These are phyloP conservation scores for Myriosclerotinia duriaeana DNA, from an alignment of 2,329 filamentous ascomycete genomes.

Conservation along the genomic window DNA sequence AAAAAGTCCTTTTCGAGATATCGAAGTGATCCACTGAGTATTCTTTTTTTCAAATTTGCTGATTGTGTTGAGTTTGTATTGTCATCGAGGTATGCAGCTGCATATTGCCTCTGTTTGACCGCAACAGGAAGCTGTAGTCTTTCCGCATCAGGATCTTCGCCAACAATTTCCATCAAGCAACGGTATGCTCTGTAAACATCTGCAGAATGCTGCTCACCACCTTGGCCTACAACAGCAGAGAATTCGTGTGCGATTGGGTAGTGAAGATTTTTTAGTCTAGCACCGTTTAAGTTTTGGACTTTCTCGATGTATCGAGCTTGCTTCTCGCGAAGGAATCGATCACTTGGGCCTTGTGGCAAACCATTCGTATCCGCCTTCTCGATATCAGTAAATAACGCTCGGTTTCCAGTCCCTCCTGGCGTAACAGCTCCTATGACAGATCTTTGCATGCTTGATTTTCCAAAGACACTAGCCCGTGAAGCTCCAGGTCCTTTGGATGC, in stretches of 20 bases:
- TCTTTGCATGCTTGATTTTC: conserved; percentile 69
- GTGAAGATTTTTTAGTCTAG: conserved; percentile 62
- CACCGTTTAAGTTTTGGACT: conserved; percentile 74
- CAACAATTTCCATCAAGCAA: conserved; percentile 75
- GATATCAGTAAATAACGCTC: conserved; percentile 67
- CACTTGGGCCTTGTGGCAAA: conserved; percentile 55
- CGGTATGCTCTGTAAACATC: conserved; percentile 81
- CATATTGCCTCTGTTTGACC: conserved; percentile 73
- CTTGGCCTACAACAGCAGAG: conserved; percentile 67
- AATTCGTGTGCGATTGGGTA: conserved; percentile 78
- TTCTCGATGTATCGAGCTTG: conserved; percentile 78
- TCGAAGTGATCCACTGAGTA: conserved; percentile 74
- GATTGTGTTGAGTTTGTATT: conserved; percentile 62
- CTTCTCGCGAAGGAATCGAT: conserved; percentile 78
- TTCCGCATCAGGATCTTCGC: conserved; percentile 64
- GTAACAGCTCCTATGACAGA: conserved; percentile 85
- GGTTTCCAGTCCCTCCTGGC: conserved; percentile 59
- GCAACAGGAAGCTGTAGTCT: conserved; percentile 61
- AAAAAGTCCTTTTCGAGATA: conserved; percentile 84
- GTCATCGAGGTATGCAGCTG: conserved; percentile 74
- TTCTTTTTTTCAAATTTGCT: conserved; percentile 70
- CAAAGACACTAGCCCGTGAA: conserved; percentile 58
- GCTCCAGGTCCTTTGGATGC: conserved; percentile 34
- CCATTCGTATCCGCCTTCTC: conserved; percentile 54
- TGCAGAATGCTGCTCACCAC: conserved; percentile 67